These are phyloP conservation scores for Stagonosporopsis chrysanthemi DNA, from an alignment of 2,329 filamentous ascomycete genomes.

Conservation along the genomic window DNA sequence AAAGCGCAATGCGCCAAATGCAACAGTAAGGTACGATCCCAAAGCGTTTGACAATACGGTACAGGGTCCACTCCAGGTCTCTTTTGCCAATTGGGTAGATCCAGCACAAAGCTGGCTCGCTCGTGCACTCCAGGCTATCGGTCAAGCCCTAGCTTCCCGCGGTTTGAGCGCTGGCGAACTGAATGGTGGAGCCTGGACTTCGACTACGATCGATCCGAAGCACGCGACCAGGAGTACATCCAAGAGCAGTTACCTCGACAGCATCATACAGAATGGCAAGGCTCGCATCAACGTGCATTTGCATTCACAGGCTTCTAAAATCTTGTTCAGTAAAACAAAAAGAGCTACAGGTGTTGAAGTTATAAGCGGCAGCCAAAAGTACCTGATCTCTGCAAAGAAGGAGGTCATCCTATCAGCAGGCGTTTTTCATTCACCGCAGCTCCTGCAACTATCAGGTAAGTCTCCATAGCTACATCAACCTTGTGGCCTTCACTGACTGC, in stretches of 20 bases:
- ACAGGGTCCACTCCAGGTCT: slow-evolving; percentile 33
- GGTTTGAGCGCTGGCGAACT: slow-evolving; percentile 37
- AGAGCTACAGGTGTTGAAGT: slow-evolving; percentile 43
- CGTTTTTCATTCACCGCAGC: slow-evolving; percentile 52
- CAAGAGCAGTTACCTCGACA: slow-evolving; percentile 27
- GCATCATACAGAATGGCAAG: slow-evolving; percentile 11
- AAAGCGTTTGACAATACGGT: slow-evolving; percentile 24
- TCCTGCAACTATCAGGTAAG: slow-evolving; percentile 49
- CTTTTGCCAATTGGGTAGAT: slow-evolving; percentile 39
- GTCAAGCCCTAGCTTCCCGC: slow-evolving; percentile 20
- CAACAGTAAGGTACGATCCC: slow-evolving; percentile 29
- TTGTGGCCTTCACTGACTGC: too few relatives aligned
- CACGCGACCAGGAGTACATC: slow-evolving; percentile 33
- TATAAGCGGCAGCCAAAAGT: slow-evolving; percentile 18
- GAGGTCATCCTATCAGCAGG: slow-evolving; percentile 55
- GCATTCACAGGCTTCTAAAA: slow-evolving; percentile 24
- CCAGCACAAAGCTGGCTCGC: slow-evolving; percentile 35
- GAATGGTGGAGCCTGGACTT: slow-evolving; percentile 29
- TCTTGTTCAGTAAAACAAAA: slow-evolving; percentile 26
- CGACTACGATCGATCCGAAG: slow-evolving; percentile 42
- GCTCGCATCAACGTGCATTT: slow-evolving; percentile 21
- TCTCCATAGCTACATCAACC: too few relatives aligned
- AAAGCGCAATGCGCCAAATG: slow-evolving; percentile 28
- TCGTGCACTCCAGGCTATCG: slow-evolving; percentile 31
- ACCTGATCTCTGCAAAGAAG: slow-evolving; percentile 35